These are phyloP conservation scores for Paecilomyces formosus DNA, from an alignment of 2,329 filamentous ascomycete species.

Conservation along the genomic window DNA sequence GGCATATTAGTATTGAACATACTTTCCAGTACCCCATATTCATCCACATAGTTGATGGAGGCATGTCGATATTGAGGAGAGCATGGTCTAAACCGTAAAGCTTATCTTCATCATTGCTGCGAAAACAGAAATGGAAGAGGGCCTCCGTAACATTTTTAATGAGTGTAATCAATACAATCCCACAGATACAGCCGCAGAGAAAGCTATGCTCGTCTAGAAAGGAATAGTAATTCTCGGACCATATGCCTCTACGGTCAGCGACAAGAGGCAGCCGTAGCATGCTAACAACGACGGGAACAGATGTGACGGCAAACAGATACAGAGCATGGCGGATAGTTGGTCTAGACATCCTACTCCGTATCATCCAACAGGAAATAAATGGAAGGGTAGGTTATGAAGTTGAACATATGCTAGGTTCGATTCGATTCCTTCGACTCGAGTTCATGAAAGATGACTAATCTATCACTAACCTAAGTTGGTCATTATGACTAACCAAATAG, in stretches of 20 bases:
- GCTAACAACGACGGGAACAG: neutral
- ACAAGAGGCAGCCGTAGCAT: neutral
- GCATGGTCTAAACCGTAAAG: slow-evolving; percentile 50
- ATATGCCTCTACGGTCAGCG: neutral
- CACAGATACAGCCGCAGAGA: neutral
- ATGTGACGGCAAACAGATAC: neutral
- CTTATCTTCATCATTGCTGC: slow-evolving; percentile 1
- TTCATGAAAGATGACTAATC: too few species aligned
- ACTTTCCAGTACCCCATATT: slow-evolving; percentile 56
- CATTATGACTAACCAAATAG: too few species aligned
- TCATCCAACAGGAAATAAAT: neutral
- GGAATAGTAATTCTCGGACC: neutral
- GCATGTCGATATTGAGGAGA: slow-evolving; percentile 45
- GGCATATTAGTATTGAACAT: neutral
- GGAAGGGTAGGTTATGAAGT: too few species aligned
- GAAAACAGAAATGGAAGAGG: neutral
- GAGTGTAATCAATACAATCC: neutral
- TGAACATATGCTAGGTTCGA: too few species aligned
- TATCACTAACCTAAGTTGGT: too few species aligned
- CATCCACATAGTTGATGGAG: slow-evolving; percentile 53
- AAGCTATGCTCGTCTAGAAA: neutral
- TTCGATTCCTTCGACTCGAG: too few species aligned
- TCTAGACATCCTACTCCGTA: neutral
- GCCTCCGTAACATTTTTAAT: neutral
- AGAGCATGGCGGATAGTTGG: neutral